A percentile compares a stretch with the other conserved stretches of the same genome.
These are phyloP conservation scores for Neoboletus subvelutipes DNA, from an alignment of 768 basidiomycete genomes.

Conservation along the genomic window DNA sequence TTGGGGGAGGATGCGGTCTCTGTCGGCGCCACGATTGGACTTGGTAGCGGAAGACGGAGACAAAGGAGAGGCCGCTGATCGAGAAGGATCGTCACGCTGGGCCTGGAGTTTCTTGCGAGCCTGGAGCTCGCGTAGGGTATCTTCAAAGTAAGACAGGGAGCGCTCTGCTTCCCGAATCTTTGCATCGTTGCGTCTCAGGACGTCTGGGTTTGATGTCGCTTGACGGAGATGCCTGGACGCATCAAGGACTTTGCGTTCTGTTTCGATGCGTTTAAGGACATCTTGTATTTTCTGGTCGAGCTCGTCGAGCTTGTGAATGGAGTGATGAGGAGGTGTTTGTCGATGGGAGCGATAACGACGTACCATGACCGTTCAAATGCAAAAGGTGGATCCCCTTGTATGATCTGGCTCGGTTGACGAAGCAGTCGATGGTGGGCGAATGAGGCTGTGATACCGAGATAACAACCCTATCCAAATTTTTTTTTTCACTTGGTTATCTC, in stretches of 20 bases:
- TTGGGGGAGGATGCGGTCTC: slow-evolving; percentile 39
- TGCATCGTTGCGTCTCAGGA: slow-evolving; percentile 74
- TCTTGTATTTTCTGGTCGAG: slow-evolving; percentile 94
- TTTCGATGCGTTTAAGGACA: slow-evolving; percentile 86
- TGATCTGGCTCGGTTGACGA: slow-evolving; percentile 12
- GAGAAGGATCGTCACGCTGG: slow-evolving; percentile 52
- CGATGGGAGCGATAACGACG: slow-evolving; percentile 14
- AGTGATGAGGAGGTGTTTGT: slow-evolving; percentile 5
- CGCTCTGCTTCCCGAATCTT: slow-evolving; percentile 87
- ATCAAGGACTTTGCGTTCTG: slow-evolving; percentile 90
- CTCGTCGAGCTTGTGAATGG: slow-evolving; percentile 42
- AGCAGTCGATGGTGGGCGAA: slow-evolving; percentile 23
- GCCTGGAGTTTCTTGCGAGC: slow-evolving; percentile 67
- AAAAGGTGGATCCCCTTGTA: slow-evolving; percentile 15
- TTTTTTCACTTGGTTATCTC: slow-evolving; percentile 29
- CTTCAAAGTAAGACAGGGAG: slow-evolving; percentile 84
- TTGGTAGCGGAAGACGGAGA: slow-evolving; percentile 18
- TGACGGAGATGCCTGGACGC: slow-evolving; percentile 74
- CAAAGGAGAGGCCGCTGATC: slow-evolving; percentile 47
- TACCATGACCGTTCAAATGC: slow-evolving; percentile 32
- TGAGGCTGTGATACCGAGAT: slow-evolving; percentile 32
- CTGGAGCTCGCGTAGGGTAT: slow-evolving; percentile 80
- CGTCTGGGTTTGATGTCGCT: slow-evolving; percentile 86
- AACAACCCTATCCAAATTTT: slow-evolving; percentile 15
- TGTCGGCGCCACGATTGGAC: slow-evolving; percentile 23